Evolutionary conservation across 2,329 filamentous ascomycete species (phyloP), one percentile per base, ranked within the genome.

Genomic region (Aureobasidium sp.): DNA sequence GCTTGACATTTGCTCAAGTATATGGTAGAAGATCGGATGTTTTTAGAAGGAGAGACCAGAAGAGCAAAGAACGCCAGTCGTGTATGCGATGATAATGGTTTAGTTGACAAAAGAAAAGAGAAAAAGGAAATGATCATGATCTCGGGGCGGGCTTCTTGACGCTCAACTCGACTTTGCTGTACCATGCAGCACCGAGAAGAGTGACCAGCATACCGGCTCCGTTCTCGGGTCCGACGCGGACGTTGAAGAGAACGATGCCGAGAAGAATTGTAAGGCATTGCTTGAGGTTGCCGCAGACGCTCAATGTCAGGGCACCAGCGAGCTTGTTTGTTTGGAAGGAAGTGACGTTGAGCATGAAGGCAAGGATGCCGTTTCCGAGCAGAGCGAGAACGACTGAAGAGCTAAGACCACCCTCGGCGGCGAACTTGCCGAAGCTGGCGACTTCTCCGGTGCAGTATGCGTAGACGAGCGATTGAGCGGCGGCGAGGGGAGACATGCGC

Each of bases 401-500:
- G 7, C 65, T 64, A 51, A 73, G 67, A n/a, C 67, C 37, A 21
- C 69, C 71, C 30, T 66, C 63, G 13, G 55, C 54, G 27, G 61
- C 53, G 21, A 65, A 66, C 16, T 37, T 50, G 11, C 63, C 62
- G 36, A 74, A 61, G 21, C 61, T 61, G 6, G 53, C 41, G 32
- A 72, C 57, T 70, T 87, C 84, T 62, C 83, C 83, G 16, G 77
- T 79, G 34, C 78, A 73, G 59, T 75, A 73, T 25, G 82, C 80
- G 70, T 79, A 83, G 45, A 78, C 68, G 48, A 84, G 66, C 16
- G 81, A 81, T 71, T 85, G 82, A 41, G 80, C 67, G 42, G 79
- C 81, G 11, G 84, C 84, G 9, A 86, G 76, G 1, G 83, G 84
- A 13, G 82, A 84, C 81, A 86, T 83, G 70, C 82, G 79, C 67